A percentile compares a stretch with the other conserved stretches of the same genome.
phyloP scores from a whole-genome alignment of 306 rosid genomes.

The Rosa chinensis region DNA sequence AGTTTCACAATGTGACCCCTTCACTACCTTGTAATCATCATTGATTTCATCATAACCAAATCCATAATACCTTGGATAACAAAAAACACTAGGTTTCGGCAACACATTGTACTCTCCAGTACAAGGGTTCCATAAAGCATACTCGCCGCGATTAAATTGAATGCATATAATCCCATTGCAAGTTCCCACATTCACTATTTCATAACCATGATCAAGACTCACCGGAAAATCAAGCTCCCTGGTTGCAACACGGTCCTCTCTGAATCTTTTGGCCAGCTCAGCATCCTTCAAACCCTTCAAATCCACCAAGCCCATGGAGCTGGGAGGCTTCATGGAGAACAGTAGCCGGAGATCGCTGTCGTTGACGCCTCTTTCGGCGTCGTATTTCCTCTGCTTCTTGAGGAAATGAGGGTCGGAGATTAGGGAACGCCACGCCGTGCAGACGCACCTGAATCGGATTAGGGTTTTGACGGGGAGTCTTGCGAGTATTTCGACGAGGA shows the following conservation, averaged over 20 bases:
- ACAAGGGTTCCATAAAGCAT: conserved; percentile 17
- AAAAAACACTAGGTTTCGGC: background rate
- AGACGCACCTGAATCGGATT: conserved; percentile 8
- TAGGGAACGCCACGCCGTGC: conserved; percentile 5
- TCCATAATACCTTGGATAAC: background rate
- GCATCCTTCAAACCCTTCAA: background rate
- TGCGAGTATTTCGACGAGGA: conserved; percentile 4
- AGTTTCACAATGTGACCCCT: background rate
- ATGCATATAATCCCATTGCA: conserved; percentile 7
- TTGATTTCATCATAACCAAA: conserved; percentile 8
- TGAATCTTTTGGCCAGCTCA: background rate
- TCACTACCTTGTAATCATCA: conserved; percentile 11
- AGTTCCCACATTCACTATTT: background rate
- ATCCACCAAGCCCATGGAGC: background rate
- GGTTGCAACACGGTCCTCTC: background rate
- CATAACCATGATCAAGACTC: background rate
- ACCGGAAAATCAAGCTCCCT: background rate
- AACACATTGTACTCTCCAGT: background rate
- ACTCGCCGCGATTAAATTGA: too few relatives aligned
- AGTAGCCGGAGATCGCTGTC: background rate
- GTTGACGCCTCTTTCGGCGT: background rate
- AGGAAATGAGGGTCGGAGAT: conserved; percentile 8
- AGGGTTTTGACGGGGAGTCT: conserved; percentile 1
- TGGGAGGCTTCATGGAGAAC: background rate
- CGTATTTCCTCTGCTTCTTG: conserved; percentile 3